Evolutionary conservation across 306 rosid genomes (phyloP), one percentile per base, ranked within the genome.

Genomic region (Cucurbita ficifolia): DNA sequence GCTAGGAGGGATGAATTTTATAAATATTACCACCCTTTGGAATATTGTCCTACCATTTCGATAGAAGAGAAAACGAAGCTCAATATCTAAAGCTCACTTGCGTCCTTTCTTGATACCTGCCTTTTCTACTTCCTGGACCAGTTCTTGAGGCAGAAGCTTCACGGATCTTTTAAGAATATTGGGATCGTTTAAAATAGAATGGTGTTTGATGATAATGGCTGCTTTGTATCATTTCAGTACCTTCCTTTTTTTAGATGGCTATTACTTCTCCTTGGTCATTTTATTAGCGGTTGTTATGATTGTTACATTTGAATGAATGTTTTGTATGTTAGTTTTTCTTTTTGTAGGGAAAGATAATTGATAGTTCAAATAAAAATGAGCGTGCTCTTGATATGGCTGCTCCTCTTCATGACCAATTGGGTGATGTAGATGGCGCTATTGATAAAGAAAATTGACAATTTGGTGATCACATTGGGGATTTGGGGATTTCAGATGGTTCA

Each of bases 371-470:
- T 80, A 94, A 94, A 81, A 94, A 94, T 69, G 97, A 94, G 73
- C 98, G 86, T 73, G 97, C 97, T 69, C 88, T 94, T 79, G 96
- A 88, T 63, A 94, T 90, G 98, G 98, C 95, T 67, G 89, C 85
- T 14, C 96, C 96, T 78, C 82, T 90, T 71, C 97, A 89, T 70
- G 89, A 84, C 14, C 86, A 54, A 75, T 82, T 90, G 80, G 96
- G 97, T 58, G 87, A 86, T 76, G 61, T 10, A 18, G 85, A 86
- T 72, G 88, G 39, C 52, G 82, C 82, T 62, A 71, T 70, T 76
- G 63, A 82, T 75, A 92, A 69, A 93, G 88, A 84, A 82, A 74
- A 54, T 87, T 97, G 79, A 88, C 92, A 65, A 94, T 88, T 94
- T 45, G 98, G 98, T 55, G 97, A 94, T 68, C 98, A 90, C 87